Base-by-base conservation (phyloP, 1,284 basidiomycete species). In the Leccinum cinnamomeum region DNA sequence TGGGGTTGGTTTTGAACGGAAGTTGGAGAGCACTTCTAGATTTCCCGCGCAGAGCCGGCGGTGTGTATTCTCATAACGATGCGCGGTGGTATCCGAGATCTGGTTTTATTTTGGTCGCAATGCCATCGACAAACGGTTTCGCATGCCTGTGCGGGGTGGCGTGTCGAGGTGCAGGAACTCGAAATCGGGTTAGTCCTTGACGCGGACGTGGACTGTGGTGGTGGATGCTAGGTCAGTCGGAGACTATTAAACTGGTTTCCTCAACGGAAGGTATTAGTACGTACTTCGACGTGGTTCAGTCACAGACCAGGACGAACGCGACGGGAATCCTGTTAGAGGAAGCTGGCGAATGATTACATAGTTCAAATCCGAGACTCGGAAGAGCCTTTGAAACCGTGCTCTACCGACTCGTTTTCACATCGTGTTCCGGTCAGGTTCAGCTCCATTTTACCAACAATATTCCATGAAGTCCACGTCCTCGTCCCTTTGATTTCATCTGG, bases 41-140 rank as follows among this genome's bases (percentile, higher is more conserved):
- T 58, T 60, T 65, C 66, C 65, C 61, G 64, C 60, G 60, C 59
- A 41, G 28, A 46, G 44, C 44, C 18, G 44, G 44, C 18, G 44
- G 44, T 46, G 44, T 39, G 37, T 46, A 35, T 72, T 69, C 68
- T 69, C 68, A 71, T 69, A 61, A 65, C 61, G 70, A 69, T 69
- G 64, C 35, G 69, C 67, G 63, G 59, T 33, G 7, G 4, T 57
- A 66, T 73, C 75, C 75, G 33, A 63, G 73, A 68, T 66, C 59
- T 59, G 20, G 23, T 48, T 51, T 57, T 58, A 67, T 69, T 67
- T 69, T 53, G 59, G 67, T 37, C 10, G 23, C 46, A 64, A 58
- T 61, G 28, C 11, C 35, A 39, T 64, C 64, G 55, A 68, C 67
- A 41, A 55, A 54, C 30, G 28, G 28, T 28, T 33, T 33, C 41